Conservation (phyloP, 2,329 filamentous ascomycete genomes). For the Aspergillus costaricaensis region DNA sequence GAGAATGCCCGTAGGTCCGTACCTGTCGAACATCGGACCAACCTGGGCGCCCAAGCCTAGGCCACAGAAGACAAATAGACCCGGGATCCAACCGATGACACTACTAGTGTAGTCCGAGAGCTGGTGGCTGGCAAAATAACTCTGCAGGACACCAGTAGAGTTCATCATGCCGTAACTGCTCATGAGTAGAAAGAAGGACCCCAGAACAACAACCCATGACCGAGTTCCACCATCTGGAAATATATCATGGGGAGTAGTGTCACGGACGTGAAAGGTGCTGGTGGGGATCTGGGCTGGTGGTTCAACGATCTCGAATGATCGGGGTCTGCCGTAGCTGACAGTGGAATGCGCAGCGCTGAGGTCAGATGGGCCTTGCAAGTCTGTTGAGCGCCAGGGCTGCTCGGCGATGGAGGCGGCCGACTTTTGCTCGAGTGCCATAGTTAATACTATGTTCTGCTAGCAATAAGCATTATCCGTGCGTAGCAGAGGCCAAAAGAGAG, state of each 20-base stretch:
- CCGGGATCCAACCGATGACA: constrained; percentile 54
- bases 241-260: neutral
- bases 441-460: neutral
- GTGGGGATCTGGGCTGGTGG: neutral
- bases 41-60: constrained; percentile 51
- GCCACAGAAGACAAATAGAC: constrained; percentile 50
- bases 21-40: constrained; percentile 54
- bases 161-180: constrained; percentile 53
- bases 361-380: neutral
- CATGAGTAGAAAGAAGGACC: constrained; percentile 43
- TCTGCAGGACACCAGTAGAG: constrained; percentile 52
- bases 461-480: neutral
- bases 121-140: constrained; percentile 50
- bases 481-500: neutral
- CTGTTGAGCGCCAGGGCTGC: neutral
- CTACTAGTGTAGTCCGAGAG: constrained; percentile 46
- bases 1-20: constrained; percentile 49
- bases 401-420: neutral
- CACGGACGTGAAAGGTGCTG: neutral
- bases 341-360: neutral
- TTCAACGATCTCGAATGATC: neutral
- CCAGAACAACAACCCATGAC: constrained; percentile 41
- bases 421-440: neutral
- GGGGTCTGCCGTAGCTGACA: neutral
- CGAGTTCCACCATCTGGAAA: constrained; percentile 39